Conservation (phyloP, 2,329 filamentous ascomycete genomes). For the Nemania sp. region DNA sequence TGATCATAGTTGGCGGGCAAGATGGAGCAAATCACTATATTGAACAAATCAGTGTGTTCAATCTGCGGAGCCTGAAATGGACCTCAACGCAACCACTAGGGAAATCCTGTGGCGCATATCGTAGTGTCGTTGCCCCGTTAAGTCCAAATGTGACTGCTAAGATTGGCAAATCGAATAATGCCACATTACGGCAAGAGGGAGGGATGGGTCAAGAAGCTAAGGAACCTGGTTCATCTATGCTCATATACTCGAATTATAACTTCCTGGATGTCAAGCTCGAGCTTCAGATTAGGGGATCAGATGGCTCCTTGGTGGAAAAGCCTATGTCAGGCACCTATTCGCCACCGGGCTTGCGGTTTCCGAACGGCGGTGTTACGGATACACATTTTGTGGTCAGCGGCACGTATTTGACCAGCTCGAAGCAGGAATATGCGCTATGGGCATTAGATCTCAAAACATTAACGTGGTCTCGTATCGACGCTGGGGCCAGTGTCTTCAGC, state of each 20-base stretch:
- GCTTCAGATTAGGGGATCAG: conserved; percentile 85
- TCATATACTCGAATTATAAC: conserved; percentile 99
- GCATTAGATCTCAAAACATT: conserved; percentile 88
- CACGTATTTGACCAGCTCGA: conserved; percentile 96
- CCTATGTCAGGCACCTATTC: conserved; percentile 89
- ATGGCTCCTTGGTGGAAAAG: conserved; percentile 86
- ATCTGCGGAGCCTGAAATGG: conserved; percentile 94
- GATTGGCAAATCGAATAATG: conserved; percentile 71
- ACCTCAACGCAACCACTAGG: conserved; percentile 88
- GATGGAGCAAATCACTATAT: conserved; percentile 99
- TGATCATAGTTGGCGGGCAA: conserved; percentile 96
- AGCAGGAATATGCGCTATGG: conserved; percentile 98
- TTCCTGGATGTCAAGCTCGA: conserved; percentile 97
- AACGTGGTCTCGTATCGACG: conserved; percentile 96
- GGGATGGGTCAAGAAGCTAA: conserved; percentile 66
- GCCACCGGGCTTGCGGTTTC: conserved; percentile 92
- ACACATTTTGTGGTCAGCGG: conserved; percentile 97
- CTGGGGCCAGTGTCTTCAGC: conserved; percentile 91
- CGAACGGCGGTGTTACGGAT: conserved; percentile 94
- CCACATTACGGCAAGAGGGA: conserved; percentile 57
- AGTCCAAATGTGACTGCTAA: conserved; percentile 72
- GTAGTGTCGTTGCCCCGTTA: conserved; percentile 91
- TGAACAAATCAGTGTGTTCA: conserved; percentile 98
- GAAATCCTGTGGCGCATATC: conserved; percentile 94
- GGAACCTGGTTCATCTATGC: conserved; percentile 78